Percentiles rank a stretch among this genome's conserved stretches.
Conservation (phyloP, 768 basidiomycete genomes). For the Imleria badia region DNA sequence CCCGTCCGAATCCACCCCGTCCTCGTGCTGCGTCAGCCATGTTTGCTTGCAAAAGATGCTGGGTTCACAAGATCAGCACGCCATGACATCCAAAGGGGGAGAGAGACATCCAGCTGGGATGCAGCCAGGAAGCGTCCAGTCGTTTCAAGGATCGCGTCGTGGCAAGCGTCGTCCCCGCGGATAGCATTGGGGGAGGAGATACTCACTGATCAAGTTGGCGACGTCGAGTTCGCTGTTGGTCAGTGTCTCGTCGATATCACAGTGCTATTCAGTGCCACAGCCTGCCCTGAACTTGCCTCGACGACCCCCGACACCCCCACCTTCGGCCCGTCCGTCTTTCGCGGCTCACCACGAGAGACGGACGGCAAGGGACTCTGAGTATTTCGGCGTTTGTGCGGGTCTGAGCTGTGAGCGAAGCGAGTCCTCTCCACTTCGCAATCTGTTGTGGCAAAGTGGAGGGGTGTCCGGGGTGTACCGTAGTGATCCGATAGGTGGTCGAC, state of each 20-base stretch:
- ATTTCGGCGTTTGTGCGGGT: not conserved
- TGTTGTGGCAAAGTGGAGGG: not conserved
- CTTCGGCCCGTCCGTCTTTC: slow-evolving; percentile 12
- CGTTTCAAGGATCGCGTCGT: not conserved
- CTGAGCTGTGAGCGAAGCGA: not conserved
- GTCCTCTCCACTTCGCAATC: not conserved
- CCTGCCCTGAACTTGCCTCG: slow-evolving; percentile 29
- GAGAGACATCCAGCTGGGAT: slow-evolving; percentile 50
- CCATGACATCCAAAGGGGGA: slow-evolving; percentile 41
- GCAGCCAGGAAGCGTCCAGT: not conserved
- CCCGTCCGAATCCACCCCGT: slow-evolving; percentile 89
- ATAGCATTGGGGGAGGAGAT: not conserved
- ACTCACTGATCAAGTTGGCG: slow-evolving; percentile 39
- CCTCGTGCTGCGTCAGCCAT: slow-evolving; percentile 94
- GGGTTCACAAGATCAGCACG: slow-evolving; percentile 25
- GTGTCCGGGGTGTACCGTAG: slow-evolving; percentile 20
- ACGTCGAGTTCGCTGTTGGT: slow-evolving; percentile 21
- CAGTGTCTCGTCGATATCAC: slow-evolving; percentile 8
- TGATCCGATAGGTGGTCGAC: not conserved
- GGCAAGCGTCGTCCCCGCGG: not conserved
- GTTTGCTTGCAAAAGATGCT: slow-evolving; percentile 27
- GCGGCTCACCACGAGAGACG: not conserved
- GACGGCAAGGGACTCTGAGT: too few relatives aligned
- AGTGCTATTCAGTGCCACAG: not conserved
- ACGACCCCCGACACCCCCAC: slow-evolving; percentile 21